A percentile compares a stretch with the other conserved stretches of the same genome.
phyloP scores from a whole-genome alignment of 768 basidiomycete genomes.

The Boletus pseudo-olivaceus region DNA sequence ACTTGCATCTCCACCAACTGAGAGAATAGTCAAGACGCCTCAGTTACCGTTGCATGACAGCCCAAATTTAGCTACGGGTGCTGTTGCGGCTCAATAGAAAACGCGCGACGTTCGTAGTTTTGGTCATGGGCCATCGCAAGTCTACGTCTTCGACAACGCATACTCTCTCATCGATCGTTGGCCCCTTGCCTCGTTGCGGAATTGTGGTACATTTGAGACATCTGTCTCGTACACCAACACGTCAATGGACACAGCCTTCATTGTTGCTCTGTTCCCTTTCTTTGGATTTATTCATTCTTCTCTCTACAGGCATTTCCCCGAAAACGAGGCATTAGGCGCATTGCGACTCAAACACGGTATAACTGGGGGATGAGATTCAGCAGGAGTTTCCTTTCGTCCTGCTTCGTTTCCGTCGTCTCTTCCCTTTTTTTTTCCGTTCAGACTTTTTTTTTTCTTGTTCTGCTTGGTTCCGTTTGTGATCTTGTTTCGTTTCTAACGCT shows the following conservation, averaged over 20 bases:
- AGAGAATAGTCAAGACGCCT: constrained; percentile 51
- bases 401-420: neutral
- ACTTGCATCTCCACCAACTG: constrained; percentile 38
- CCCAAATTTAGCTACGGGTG: constrained; percentile 49
- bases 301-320: constrained; percentile 29
- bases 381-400: neutral
- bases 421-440: constrained; percentile 2
- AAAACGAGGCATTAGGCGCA: constrained; percentile 19
- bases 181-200: constrained; percentile 2
- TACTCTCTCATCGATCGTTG: neutral
- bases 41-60: constrained; percentile 63
- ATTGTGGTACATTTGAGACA: constrained; percentile 1
- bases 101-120: neutral
- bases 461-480: constrained; percentile 19
- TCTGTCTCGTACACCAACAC: neutral
- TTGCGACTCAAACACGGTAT: constrained; percentile 9
- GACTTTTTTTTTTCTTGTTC: constrained; percentile 6
- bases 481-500: constrained; percentile 7
- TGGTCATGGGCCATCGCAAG: constrained; percentile 1
- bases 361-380: constrained; percentile 7
- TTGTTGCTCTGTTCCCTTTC: constrained; percentile 14
- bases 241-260: constrained; percentile 11
- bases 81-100: constrained; percentile 31
- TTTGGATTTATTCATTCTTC: constrained; percentile 33
- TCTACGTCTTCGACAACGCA: constrained; percentile 1